Evolutionary conservation across 495 filamentous ascomycete genomes (phyloP).

Genomic region (Jackrogersella multiformis): DNA sequence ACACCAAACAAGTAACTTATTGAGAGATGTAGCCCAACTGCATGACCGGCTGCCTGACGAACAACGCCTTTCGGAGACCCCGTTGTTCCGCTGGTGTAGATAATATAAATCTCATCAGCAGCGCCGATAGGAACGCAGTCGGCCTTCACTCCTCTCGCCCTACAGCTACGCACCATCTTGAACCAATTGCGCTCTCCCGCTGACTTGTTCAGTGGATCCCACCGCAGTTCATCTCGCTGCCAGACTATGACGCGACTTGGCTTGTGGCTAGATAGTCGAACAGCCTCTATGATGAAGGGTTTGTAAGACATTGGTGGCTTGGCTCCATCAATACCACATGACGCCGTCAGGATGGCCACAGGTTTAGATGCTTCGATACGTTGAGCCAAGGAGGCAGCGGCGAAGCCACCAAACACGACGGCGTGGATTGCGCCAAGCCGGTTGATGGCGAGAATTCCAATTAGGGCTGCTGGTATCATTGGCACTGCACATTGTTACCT

Average conservation of each 20-base stretch:
- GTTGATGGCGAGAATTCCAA: constrained; percentile 82
- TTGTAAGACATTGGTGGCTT: constrained; percentile 79
- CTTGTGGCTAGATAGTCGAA: constrained; percentile 66
- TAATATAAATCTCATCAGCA: constrained; percentile 84
- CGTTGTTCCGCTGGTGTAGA: constrained; percentile 87
- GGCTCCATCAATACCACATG: constrained; percentile 88
- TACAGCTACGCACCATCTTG: constrained; percentile 72
- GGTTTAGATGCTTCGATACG: constrained; percentile 85
- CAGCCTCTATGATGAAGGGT: constrained; percentile 74
- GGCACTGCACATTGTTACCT: constrained; percentile 69
- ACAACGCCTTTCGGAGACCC: constrained; percentile 90
- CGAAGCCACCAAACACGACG: constrained; percentile 94
- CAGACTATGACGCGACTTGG: constrained; percentile 76
- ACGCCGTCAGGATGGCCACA: constrained; percentile 82
- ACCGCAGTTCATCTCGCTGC: constrained; percentile 77
- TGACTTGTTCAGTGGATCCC: constrained; percentile 70
- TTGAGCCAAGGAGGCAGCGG: constrained; percentile 81
- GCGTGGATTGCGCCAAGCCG: constrained; percentile 89
- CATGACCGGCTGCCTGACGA: constrained; percentile 84
- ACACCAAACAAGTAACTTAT: constrained; percentile 83
- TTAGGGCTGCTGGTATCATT: constrained; percentile 90
- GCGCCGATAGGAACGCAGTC: constrained; percentile 79
- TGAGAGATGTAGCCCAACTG: constrained; percentile 82
- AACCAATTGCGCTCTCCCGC: constrained; percentile 82
- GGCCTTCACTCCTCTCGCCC: constrained; percentile 69